A percentile compares a stretch with the other conserved stretches of the same genome.
These are phyloP conservation scores for Sodiomyces alkalinus DNA, from an alignment of 2,329 filamentous ascomycete species.

Conservation along the genomic window DNA sequence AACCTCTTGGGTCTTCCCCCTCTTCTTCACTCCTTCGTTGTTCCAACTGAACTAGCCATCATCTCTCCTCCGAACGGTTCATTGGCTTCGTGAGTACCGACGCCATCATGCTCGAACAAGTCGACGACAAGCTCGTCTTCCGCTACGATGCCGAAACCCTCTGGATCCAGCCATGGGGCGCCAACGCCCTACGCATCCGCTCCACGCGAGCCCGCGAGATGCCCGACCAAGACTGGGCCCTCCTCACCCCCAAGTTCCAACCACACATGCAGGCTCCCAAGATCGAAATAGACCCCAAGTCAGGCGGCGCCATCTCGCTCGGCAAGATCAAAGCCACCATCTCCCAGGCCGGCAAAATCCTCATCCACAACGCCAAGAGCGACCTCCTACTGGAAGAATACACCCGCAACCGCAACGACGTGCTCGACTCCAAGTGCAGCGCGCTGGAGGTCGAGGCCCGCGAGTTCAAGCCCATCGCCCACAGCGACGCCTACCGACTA, in stretches of 20 bases:
- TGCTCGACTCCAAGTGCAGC: constrained; percentile 37
- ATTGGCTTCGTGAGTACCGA: too few relatives aligned
- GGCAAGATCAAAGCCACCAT: constrained; percentile 16
- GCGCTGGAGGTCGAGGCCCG: constrained; percentile 37
- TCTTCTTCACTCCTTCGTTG: too few relatives aligned
- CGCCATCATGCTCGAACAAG: constrained; percentile 1
- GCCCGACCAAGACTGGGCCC: constrained; percentile 22
- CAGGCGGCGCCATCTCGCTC: constrained; percentile 13
- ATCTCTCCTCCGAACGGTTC: too few relatives aligned
- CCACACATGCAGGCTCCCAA: constrained; percentile 1
- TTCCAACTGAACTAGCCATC: too few relatives aligned
- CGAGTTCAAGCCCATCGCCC: constrained; percentile 35
- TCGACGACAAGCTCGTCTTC: constrained; percentile 6
- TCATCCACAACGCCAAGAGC: constrained; percentile 13
- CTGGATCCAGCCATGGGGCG: constrained; percentile 33
- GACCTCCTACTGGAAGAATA: constrained; percentile 17
- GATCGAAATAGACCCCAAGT: constrained; percentile 9
- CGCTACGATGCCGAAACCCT: constrained; percentile 27
- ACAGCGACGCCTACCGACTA: constrained; percentile 31
- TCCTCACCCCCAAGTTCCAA: constrained; percentile 11
- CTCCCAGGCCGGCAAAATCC: constrained; percentile 14
- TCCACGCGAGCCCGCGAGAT: constrained; percentile 23
- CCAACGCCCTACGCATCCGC: constrained; percentile 28
- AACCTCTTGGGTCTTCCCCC: too few relatives aligned
- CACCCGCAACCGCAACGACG: constrained; percentile 12